Base-by-base conservation (phyloP, 495 filamentous ascomycete species). In the Aspergillus homomorphus region DNA sequence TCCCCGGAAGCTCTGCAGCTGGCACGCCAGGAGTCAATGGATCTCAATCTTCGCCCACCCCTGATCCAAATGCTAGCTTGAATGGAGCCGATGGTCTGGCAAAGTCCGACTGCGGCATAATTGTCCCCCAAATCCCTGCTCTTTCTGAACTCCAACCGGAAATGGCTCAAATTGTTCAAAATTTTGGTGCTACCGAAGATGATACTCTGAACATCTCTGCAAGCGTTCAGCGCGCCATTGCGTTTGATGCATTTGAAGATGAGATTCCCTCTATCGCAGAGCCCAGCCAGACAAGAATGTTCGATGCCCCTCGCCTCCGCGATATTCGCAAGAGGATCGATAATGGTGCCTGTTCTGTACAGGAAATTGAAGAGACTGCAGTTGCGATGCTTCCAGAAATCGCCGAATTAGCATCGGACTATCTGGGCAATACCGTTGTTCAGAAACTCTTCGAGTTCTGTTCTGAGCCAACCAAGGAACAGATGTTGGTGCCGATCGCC, bases 311-410 rank as follows among this genome's bases (percentile, higher is more conserved):
- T 2, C 92, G 93, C 69, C 84, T 98, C 46, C 87, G 94, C 53
- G 94, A 98, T 66, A 96, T 98, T 62, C 86, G 94, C 52, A 98
- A 98, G 81, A 83, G 92, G 30, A 97, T 98, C 67, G 94, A 98
- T 71, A 96, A 97, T 70, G 90, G 90, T 56, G 88, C 89, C 43
- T 88, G 91, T 66, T 89, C 88, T 2, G 82, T 87, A 46, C 80
- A 86, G 14, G 94, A 98, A 69, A 92, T 98, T 62, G 94, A 98
- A 69, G 87, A 87, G 59, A 95, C 92, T 64, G 95, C 94, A 30
- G 77, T 87, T 23, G 87, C 86, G 28, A 98, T 98, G 95, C 82
- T 98, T 16, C 89, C 91, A 24, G 94, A 98, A 74, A 92, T 98
- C 66, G 91, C 93, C 14, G 94, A 98, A 71, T 81, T 98, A 18